Evolutionary conservation across 164 flowering plant species (phyloP), one percentile per base, ranked within the genome.

Genomic region (Cinnamomum chago): DNA sequence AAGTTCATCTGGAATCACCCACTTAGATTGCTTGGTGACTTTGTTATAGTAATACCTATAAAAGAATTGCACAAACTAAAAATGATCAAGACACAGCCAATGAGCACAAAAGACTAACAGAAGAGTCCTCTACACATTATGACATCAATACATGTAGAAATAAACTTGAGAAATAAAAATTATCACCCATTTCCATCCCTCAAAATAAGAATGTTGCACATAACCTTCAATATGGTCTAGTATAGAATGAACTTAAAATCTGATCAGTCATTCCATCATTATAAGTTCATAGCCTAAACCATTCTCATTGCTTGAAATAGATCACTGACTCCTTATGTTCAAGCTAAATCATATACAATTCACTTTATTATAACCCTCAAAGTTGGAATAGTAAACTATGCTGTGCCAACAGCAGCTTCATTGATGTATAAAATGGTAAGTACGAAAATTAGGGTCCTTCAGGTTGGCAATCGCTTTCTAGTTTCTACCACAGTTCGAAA

Each of bases 21-120:
- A 95, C 77, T 87, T 91, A 20, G 99, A 93, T 80, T 90, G 87
- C 76, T 89, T 89, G 58, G 97, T 93, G 65, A 78, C 84, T 86
- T 93, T 95, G 84, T 95, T 92, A 85, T 89, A 89, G 78, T 88
- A 95, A 80, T 93, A 95, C 87, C 99, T 95, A 87, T n/a, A 74
- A 69, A 70, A 70, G 10, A 72, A 3, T 17, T 23, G 11, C 62
- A 71, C 35, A 64, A 5, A 24, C 25, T 30, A 30, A 55, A 35
- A 72, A 17, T 17, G 14, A 67, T 78, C 7, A 52, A 74, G 35
- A 65, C 10, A 65, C 10, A 10, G 11, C 9, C 22, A 30, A 33
- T 10, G 51, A 51, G 65, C 40, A 13, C 7, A 69, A 50, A 7
- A 27, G n/a, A 18, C 27, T 17, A 35, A 22, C 27, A 25, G 67